phyloP scores from a whole-genome alignment of 2,329 filamentous ascomycete species.

The Apiospora hydei region DNA sequence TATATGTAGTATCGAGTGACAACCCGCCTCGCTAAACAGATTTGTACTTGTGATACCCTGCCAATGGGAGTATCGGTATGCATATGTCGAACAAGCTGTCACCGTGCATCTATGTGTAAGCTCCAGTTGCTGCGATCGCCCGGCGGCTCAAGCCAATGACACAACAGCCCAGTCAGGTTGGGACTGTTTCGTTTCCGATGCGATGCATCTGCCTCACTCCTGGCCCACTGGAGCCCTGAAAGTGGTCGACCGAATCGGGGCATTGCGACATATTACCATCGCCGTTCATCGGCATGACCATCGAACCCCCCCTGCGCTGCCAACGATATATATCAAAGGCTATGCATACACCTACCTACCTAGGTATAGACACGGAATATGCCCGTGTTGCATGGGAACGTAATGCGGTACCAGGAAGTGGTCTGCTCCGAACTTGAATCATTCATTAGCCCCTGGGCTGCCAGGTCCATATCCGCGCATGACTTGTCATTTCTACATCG shows the following conservation, averaged over 20 bases:
- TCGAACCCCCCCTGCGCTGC: background rate
- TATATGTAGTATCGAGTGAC: background rate
- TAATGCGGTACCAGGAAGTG: background rate
- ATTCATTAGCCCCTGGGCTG: background rate
- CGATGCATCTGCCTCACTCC: slow-evolving; percentile 22
- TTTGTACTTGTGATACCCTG: background rate
- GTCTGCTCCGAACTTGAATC: background rate
- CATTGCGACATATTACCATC: background rate
- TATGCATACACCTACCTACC: background rate
- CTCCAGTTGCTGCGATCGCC: slow-evolving; percentile 22
- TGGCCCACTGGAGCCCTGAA: background rate
- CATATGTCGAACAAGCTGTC: background rate
- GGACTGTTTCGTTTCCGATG: background rate
- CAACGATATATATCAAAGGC: background rate
- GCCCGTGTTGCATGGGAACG: background rate
- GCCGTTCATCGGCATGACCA: background rate
- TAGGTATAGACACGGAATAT: background rate
- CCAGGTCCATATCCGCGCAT: slow-evolving; percentile 3
- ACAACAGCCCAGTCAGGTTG: background rate
- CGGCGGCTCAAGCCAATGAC: slow-evolving; percentile 11
- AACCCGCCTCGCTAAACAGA: background rate
- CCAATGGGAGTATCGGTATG: background rate
- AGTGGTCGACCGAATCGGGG: background rate
- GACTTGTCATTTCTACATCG: background rate
- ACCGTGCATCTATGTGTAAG: slow-evolving; percentile 11